Conservation (phyloP, 1,139 yeast genomes). For the Scheffersomyces parashehatae region DNA sequence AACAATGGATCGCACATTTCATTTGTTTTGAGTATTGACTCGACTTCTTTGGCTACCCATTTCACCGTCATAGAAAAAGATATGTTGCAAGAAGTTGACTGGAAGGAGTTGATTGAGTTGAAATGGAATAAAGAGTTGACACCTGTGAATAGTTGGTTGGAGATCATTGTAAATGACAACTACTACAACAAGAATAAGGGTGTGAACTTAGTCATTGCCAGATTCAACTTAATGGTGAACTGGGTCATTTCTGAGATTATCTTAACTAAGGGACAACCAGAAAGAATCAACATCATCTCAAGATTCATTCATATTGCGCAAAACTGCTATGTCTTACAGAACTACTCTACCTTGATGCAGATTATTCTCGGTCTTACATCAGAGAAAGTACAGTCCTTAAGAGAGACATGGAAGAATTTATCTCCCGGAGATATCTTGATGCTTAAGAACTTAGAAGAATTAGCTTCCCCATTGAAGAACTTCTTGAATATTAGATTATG, state of each 20-base stretch:
- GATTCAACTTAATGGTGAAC: slow-evolving; percentile 86
- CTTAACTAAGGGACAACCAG: slow-evolving; percentile 58
- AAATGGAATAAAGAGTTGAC: slow-evolving; percentile 69
- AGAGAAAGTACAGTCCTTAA: slow-evolving; percentile 58
- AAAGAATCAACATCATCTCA: slow-evolving; percentile 68
- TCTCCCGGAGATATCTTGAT: slow-evolving; percentile 59
- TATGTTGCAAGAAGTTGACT: slow-evolving; percentile 79
- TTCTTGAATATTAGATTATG: slow-evolving; percentile 66
- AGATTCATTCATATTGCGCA: slow-evolving; percentile 86
- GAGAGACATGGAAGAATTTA: slow-evolving; percentile 74
- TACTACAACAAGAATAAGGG: slow-evolving; percentile 57
- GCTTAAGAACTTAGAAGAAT: slow-evolving; percentile 62
- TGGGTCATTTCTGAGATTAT: slow-evolving; percentile 91
- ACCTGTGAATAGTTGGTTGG: slow-evolving; percentile 86
- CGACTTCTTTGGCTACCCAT: slow-evolving; percentile 70
- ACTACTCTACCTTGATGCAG: slow-evolving; percentile 86
- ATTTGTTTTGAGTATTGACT: slow-evolving; percentile 71
- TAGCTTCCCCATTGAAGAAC: slow-evolving; percentile 65
- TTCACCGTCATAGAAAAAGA: slow-evolving; percentile 86
- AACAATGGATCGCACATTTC: slow-evolving; percentile 61
- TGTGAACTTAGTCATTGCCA: slow-evolving; percentile 77
- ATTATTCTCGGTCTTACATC: slow-evolving; percentile 82
- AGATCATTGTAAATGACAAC: slow-evolving; percentile 64
- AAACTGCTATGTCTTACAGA: slow-evolving; percentile 69
- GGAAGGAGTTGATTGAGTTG: slow-evolving; percentile 85